Evolutionary conservation across 1,139 yeast genomes (phyloP).

Genomic region (Nakaseomyces bracarensis): DNA sequence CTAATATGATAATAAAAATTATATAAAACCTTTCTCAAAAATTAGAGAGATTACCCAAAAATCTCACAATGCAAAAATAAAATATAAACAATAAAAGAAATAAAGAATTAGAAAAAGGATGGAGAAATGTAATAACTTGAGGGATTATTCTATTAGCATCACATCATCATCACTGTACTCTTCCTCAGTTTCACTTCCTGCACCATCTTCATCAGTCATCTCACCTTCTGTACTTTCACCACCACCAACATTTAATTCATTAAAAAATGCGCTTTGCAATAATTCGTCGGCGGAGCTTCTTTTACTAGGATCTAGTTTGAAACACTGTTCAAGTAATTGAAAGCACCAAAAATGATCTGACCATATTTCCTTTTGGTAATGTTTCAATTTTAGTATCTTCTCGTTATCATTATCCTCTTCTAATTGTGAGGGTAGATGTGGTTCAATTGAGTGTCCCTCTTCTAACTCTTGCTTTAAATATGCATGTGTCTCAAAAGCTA

Average conservation of each 20-base stretch:
- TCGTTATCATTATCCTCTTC: constrained; percentile 15
- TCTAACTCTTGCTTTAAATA: constrained; percentile 25
- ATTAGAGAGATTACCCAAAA: background rate
- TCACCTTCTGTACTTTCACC: constrained; percentile 19
- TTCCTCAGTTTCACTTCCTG: constrained; percentile 5
- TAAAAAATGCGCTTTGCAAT: constrained; percentile 29
- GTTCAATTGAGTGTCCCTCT: constrained; percentile 23
- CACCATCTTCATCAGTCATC: constrained; percentile 16
- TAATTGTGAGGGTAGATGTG: constrained; percentile 15
- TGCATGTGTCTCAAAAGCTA: constrained; percentile 34
- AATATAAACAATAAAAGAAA: background rate
- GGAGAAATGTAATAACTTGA: background rate
- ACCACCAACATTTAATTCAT: constrained; percentile 22
- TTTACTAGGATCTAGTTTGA: constrained; percentile 31
- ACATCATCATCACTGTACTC: constrained; percentile 1
- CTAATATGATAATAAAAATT: too few species aligned
- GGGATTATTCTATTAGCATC: background rate
- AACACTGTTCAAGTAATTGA: constrained; percentile 30
- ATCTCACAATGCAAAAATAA: too few species aligned
- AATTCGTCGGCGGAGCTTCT: constrained; percentile 31
- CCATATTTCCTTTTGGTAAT: constrained; percentile 30
- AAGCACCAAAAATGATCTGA: constrained; percentile 33
- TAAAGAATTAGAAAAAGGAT: background rate
- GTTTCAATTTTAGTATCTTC: constrained; percentile 20
- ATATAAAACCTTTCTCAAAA: too few species aligned